Percentiles rank a stretch among this genome's conserved stretches.
Conservation (phyloP, 768 basidiomycete species). For the Collybia sordida region DNA sequence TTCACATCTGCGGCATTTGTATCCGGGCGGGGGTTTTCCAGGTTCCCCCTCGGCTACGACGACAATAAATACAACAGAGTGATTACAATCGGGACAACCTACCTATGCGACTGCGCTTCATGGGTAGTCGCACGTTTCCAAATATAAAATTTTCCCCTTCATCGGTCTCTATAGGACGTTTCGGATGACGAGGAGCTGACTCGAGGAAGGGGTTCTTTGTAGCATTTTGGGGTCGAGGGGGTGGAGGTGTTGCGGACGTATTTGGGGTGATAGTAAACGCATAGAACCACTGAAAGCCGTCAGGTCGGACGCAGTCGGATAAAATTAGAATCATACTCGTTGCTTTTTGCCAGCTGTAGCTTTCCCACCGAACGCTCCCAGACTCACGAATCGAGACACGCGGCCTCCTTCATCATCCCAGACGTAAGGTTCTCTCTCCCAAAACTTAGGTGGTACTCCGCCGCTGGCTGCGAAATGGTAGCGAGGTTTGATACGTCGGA, state of each 20-base stretch:
- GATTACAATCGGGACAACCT: slow-evolving; percentile 15
- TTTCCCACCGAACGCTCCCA: slow-evolving; percentile 84
- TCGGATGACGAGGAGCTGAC: slow-evolving; percentile 33
- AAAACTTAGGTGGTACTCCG: slow-evolving; percentile 73
- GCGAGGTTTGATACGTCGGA: slow-evolving; percentile 70
- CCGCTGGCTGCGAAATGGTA: slow-evolving; percentile 82
- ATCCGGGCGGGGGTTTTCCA: slow-evolving; percentile 65
- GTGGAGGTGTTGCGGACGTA: slow-evolving; percentile 31
- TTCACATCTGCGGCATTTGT: slow-evolving; percentile 78
- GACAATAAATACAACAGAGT: neutral
- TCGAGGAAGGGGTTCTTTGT: slow-evolving; percentile 73
- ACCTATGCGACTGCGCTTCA: slow-evolving; percentile 61
- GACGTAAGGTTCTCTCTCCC: slow-evolving; percentile 91
- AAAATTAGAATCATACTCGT: slow-evolving; percentile 54
- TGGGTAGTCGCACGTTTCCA: slow-evolving; percentile 55
- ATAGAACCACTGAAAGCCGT: slow-evolving; percentile 83
- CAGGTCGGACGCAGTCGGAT: slow-evolving; percentile 1
- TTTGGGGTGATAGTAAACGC: slow-evolving; percentile 83
- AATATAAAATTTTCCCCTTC: slow-evolving; percentile 69
- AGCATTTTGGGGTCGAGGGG: slow-evolving; percentile 54
- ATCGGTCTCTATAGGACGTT: slow-evolving; percentile 53
- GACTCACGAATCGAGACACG: slow-evolving; percentile 76
- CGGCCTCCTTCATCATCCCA: slow-evolving; percentile 77
- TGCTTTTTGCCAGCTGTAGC: slow-evolving; percentile 71
- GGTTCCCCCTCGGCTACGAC: slow-evolving; percentile 37